phyloP scores from a whole-genome alignment of 345 rosid species.

The Syzygium aqueum region DNA sequence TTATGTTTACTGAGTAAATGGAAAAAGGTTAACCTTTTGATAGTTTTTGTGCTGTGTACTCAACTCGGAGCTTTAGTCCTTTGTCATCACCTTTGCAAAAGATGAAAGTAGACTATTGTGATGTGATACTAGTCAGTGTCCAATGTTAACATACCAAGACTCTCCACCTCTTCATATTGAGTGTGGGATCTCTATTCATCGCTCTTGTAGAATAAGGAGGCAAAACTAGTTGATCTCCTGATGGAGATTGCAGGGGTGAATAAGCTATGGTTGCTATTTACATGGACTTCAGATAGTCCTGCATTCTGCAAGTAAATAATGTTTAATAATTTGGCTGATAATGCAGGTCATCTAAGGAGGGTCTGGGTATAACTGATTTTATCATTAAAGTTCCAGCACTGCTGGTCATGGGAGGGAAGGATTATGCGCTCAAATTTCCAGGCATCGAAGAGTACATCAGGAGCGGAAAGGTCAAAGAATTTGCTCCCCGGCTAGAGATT shows the following conservation, averaged over 20 bases:
- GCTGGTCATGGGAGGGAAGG: constrained; percentile 43
- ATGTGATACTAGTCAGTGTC: neutral
- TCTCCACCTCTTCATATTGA: neutral
- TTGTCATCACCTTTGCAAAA: neutral
- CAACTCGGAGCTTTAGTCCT: neutral
- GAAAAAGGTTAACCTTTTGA: neutral
- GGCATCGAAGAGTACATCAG: constrained; percentile 37
- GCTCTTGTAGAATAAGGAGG: neutral
- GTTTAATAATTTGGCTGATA: neutral
- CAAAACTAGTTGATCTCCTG: neutral
- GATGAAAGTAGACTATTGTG: neutral
- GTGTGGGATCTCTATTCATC: neutral
- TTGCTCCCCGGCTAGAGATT: constrained; percentile 36
- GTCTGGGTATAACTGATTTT: constrained; percentile 3
- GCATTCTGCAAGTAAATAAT: neutral
- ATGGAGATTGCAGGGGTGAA: neutral
- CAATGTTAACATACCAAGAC: neutral
- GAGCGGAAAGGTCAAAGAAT: constrained; percentile 23
- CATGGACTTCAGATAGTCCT: neutral
- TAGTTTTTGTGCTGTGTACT: neutral
- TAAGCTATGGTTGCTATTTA: neutral
- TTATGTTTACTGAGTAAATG: neutral
- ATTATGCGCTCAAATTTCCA: constrained; percentile 33
- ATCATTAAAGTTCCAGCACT: constrained; percentile 27
- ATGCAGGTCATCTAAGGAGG: neutral